Evolutionary conservation across 2,329 filamentous ascomycete genomes (phyloP), one percentile per base, ranked within the genome.

Genomic region (Aureobasidium lini): DNA sequence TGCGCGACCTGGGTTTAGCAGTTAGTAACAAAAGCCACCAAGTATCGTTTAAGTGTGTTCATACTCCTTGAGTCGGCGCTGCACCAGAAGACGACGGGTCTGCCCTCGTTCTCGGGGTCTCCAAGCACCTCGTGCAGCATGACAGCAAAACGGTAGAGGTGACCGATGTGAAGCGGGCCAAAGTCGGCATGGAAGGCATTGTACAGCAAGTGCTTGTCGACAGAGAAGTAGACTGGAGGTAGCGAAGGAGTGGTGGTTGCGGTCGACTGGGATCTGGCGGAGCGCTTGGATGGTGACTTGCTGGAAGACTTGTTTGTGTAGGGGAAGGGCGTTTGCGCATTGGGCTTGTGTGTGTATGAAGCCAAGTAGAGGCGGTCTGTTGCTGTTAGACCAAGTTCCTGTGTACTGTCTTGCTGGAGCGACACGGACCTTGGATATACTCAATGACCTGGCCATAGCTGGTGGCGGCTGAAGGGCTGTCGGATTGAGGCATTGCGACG

Each of bases 181-280:
- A 99, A 99, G 76, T 99, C 94, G 69, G 95, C 92, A 76, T 97
- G 92, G 76, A 99, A 99, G 34, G 93, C 92, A 74, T 99, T 99
- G 81, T 99, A 99, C 48, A 96, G 82, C 46, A 99, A 85, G 46
- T 64, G 58, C 71, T 95, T 90, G 71, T 99, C 94, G 66, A 97
- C 86, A 53, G 90, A 93, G 75, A 99, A 99, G 77, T 97, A 99
- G 71, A 89, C 92, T 1, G 94, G 94, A 59, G 86, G 76, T 60
- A 84, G 74, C 6, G 64, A 57, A 61, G 75, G 73, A 29, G 75
- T 70, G n/a, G 74, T 74, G 9, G 79, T 72, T 54, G 77, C 79
- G 16, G 83, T 79, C 23, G 81, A 82, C 34, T 84, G 79, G 29
- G 83, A 81, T 73, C 86, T 81, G 62, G 87, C 83, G 23, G 86